phyloP scores from a whole-genome alignment of 371 early-diverging fungal species.

The Racocetra persica region DNA sequence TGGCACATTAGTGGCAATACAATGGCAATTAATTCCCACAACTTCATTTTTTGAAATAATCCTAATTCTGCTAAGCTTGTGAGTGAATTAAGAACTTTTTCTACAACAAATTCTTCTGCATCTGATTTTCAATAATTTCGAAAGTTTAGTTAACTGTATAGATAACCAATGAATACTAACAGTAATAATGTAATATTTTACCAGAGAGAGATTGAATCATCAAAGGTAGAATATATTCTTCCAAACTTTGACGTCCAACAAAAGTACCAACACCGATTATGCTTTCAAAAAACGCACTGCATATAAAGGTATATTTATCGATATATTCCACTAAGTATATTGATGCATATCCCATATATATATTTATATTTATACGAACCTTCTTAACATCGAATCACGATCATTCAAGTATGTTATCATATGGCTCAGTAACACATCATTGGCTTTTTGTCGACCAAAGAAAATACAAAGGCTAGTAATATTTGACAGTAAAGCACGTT shows the following conservation, averaged over 20 bases:
- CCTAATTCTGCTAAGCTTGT: slow-evolving; percentile 84
- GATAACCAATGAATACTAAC: not conserved
- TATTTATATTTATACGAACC: slow-evolving; percentile 51
- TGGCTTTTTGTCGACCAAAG: slow-evolving; percentile 84
- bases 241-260: slow-evolving; percentile 84
- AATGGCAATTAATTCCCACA: slow-evolving; percentile 76
- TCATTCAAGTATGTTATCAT: slow-evolving; percentile 96
- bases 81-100: slow-evolving; percentile 83
- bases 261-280: slow-evolving; percentile 89
- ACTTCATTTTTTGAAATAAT: slow-evolving; percentile 80
- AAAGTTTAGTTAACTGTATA: not conserved
- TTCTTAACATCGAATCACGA: slow-evolving; percentile 88
- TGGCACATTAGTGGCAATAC: slow-evolving; percentile 83
- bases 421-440: slow-evolving; percentile 86
- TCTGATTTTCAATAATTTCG: slow-evolving; percentile 57
- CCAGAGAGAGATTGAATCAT: slow-evolving; percentile 90
- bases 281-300: slow-evolving; percentile 89
- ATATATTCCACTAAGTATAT: no score
- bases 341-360: not conserved
- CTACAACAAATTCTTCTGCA: slow-evolving; percentile 89
- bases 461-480: slow-evolving; percentile 84
- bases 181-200: slow-evolving; percentile 45
- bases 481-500: slow-evolving; percentile 77
- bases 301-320: not conserved
- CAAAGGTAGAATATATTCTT: slow-evolving; percentile 92